phyloP scores from a whole-genome alignment of 2,329 filamentous ascomycete species.

The Cladobotryum protrusum region DNA sequence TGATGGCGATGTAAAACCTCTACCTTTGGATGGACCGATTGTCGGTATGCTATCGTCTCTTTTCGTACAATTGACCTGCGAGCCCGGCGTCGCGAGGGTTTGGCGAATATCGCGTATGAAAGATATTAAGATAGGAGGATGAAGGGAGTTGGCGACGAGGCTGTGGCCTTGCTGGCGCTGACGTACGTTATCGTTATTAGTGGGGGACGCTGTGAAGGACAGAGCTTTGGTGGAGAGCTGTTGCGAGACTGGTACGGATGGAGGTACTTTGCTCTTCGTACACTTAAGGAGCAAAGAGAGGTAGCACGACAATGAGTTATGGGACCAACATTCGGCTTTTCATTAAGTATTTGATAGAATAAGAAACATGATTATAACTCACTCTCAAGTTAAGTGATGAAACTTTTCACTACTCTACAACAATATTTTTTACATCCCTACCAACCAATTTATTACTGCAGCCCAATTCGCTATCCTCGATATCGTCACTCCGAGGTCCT shows the following conservation, averaged over 20 bases:
- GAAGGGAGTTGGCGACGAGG: conserved; percentile 2
- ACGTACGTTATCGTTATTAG: conserved; percentile 23
- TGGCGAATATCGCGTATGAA: conserved; percentile 11
- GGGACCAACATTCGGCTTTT: too few relatives aligned
- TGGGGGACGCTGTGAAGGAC: background rate
- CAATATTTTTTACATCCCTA: too few relatives aligned
- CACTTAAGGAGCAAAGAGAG: too few relatives aligned
- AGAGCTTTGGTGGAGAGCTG: conserved; percentile 11
- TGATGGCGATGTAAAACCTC: background rate
- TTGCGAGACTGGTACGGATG: background rate
- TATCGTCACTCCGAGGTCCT: too few relatives aligned
- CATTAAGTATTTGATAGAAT: too few relatives aligned
- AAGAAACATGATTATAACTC: too few relatives aligned
- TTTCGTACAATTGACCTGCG: conserved; percentile 3
- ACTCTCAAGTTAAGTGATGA: too few relatives aligned
- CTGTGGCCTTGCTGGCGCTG: conserved; percentile 20
- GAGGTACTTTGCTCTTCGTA: background rate
- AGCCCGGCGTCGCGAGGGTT: conserved; percentile 4
- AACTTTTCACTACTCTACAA: too few relatives aligned
- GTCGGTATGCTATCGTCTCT: background rate
- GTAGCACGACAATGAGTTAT: too few relatives aligned
- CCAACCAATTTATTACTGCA: too few relatives aligned
- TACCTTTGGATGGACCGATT: background rate
- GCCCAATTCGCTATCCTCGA: too few relatives aligned
- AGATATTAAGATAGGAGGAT: background rate